Evolutionary conservation across 768 basidiomycete species (phyloP), one percentile per base, ranked within the genome.

Genomic region (Hygrophoropsis aurantiaca): DNA sequence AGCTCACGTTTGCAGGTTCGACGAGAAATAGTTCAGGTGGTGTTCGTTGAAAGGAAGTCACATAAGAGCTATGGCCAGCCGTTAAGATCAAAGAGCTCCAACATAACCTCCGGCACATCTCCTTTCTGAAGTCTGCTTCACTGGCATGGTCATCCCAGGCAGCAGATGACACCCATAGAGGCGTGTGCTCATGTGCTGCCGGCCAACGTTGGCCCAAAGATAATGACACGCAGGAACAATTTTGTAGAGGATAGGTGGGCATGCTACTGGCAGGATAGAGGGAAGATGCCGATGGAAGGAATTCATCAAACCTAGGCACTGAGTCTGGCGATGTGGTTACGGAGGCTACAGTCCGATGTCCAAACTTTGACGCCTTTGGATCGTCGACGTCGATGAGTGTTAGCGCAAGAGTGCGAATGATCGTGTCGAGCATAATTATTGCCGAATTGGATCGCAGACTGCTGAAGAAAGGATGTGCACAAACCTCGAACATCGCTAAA

Each of bases 401-500:
- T 45, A 88, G 65, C 9, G 76, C 74, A 5, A 87, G 71, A 26
- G 73, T 70, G 45, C 80, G 82, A 41, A 90, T 80, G 42, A 89
- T 78, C 3, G 77, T 78, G 59, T 89, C 89, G 19, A 90, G 74
- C 61, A 81, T 73, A 40, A 75, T 47, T 66, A 88, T 64, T 10
- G 83, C 68, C 20, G 84, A 84, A 13, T 69, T 66, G 39, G 77
- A 73, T 38, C 87, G 78, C 39, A 72, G 66, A 2, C 67, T 64
- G 0, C 79, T 75, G 60, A 85, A 78, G 37, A 69, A 55, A 10
- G 86, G 87, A 60, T 89, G 85, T 0, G 82, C 75, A 50, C 80
- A 86, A 47, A 87, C 65, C 59, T 89, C 85, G 51, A 89, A 90
- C 51, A 87, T 65, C 10, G 87, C 78, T 33, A 90, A 64, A 27